phyloP scores from a whole-genome alignment of 164 flowering plant genomes.

The Hamamelis virginiana region DNA sequence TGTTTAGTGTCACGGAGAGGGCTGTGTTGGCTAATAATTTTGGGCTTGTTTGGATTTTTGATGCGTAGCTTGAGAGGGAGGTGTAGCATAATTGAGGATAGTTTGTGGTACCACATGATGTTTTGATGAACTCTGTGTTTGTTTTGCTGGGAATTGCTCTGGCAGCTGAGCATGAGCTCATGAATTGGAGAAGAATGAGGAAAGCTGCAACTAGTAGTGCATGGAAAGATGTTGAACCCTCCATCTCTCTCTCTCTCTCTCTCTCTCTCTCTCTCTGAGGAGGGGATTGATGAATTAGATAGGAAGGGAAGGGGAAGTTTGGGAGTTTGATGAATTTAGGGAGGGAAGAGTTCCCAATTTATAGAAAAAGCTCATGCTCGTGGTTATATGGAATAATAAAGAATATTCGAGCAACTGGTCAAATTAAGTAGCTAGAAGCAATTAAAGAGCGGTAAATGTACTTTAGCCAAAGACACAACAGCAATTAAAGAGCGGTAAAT shows the following conservation, averaged over 20 bases:
- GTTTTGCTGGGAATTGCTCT: background rate
- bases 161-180: background rate
- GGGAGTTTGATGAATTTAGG: no score
- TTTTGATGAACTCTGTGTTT: slow-evolving; percentile 18
- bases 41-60: slow-evolving; percentile 25
- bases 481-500: no score
- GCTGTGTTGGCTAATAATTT: slow-evolving; percentile 29
- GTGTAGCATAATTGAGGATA: slow-evolving; percentile 29
- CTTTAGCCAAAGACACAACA: no score
- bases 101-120: slow-evolving; percentile 26
- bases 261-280: background rate
- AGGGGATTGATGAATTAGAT: background rate
- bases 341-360: no score
- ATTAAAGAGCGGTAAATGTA: no score
- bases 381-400: no score
- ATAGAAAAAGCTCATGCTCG: no score
- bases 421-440: no score
- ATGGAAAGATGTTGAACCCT: background rate
- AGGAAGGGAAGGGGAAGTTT: background rate
- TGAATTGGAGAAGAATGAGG: background rate
- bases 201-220: background rate
- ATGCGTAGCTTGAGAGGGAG: slow-evolving; percentile 29
- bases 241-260: slow-evolving; percentile 9
- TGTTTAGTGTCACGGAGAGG: slow-evolving; percentile 22
- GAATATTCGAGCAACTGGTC: no score